Conservation (phyloP, 2,329 filamentous ascomycete species). For the Sporothrix brunneoviolacea region DNA sequence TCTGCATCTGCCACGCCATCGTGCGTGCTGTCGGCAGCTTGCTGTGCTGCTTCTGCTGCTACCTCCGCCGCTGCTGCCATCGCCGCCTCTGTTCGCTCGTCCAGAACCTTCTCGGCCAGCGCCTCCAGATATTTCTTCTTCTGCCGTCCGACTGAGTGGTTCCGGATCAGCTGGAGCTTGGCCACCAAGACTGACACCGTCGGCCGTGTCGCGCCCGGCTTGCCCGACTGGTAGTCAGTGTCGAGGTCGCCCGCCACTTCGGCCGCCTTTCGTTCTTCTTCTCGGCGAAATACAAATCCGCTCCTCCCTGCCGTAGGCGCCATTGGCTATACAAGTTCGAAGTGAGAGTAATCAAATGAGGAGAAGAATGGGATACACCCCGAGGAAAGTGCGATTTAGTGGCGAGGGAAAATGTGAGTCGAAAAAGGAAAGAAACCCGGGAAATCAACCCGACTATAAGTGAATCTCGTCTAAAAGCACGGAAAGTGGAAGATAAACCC, state of each 20-base stretch:
- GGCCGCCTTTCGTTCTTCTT: constrained; percentile 11
- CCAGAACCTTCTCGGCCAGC: constrained; percentile 16
- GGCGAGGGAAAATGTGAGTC: no score
- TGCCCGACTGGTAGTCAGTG: constrained; percentile 7
- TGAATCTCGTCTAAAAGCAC: no score
- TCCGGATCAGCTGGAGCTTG: constrained; percentile 13
- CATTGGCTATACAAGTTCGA: no score
- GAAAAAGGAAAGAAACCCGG: no score
- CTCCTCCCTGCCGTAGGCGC: not conserved
- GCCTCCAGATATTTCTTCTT: constrained; percentile 18
- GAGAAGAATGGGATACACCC: no score
- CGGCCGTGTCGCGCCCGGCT: constrained; percentile 12
- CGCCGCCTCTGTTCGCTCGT: constrained; percentile 6
- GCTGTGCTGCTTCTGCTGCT: not conserved
- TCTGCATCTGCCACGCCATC: not conserved
- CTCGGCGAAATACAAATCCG: constrained; percentile 10
- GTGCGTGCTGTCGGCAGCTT: not conserved
- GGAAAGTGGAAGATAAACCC: no score
- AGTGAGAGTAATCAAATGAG: no score
- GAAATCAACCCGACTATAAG: no score
- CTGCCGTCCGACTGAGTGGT: constrained; percentile 16
- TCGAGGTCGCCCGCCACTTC: constrained; percentile 9
- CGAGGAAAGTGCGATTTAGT: no score
- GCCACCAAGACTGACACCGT: constrained; percentile 10
- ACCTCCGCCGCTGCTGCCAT: constrained; percentile 1